Evolutionary conservation across 306 rosid species (phyloP), one percentile per base, ranked within the genome.

Genomic region (Begonia peltatifolia): DNA sequence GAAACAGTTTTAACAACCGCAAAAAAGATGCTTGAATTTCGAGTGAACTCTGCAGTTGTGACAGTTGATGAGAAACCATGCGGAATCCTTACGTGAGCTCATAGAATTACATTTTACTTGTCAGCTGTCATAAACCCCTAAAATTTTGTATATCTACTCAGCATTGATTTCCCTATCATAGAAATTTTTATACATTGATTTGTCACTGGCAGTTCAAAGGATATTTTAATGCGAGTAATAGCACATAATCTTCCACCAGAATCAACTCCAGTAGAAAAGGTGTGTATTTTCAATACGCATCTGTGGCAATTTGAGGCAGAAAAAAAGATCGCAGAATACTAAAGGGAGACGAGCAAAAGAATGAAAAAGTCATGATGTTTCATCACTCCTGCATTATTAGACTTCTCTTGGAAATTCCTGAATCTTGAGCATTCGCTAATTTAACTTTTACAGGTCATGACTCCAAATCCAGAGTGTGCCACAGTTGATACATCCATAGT

Each of bases 391-490:
- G 38, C 38, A 5, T 30, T 5, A 30, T 30, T 30, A 30, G 38
- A 30, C 38, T 15, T 30, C 50, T 18, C 9, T n/a, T 42, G 36
- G 14, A 18, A 30, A 43, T 52, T 52, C 36, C 36, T 42, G 63
- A 58, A 15, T 41, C 47, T 46, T 48, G 35, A 23, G 58, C 44
- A 11, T 47, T 46, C 2, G 18, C 2, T 63, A 14, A 46, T 50
- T 56, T 68, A 58, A 52, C 49, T 65, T 60, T 60, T 47, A 23
- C 70, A 92, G 96, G 94, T 75, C 58, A 87, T 92, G 99, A 92
- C 99, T 54, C 78, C 83, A 70, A 83, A 81, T 77, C 99, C 99
- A 62, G 84, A 87, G 76, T 81, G 88, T 63, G 96, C 79, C n/a
- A 51, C 68, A 13, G 62, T 79, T 15, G 99, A 92, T 61, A 81